phyloP scores from a whole-genome alignment of 352 stramenopile species.

The Globisporangium paddicum region DNA sequence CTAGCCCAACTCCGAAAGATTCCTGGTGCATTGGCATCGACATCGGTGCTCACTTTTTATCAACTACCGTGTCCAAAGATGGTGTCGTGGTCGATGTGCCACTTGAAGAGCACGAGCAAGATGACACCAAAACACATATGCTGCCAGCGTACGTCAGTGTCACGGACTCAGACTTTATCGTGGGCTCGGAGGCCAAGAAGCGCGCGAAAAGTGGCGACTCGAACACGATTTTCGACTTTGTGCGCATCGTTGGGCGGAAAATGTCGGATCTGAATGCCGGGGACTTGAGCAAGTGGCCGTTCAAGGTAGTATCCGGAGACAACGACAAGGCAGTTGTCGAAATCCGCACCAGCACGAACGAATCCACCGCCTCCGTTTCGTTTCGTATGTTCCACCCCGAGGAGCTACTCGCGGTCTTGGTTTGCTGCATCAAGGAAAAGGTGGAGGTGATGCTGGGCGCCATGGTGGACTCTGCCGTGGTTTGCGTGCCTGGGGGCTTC shows the following conservation, averaged over 20 bases:
- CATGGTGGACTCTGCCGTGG: slow-evolving; percentile 13
- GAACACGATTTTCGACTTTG: slow-evolving; percentile 30
- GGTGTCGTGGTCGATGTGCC: not conserved
- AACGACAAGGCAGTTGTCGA: slow-evolving; percentile 32
- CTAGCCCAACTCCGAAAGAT: not conserved
- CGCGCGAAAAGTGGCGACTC: slow-evolving; percentile 11
- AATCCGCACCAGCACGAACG: slow-evolving; percentile 2
- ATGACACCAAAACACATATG: not conserved
- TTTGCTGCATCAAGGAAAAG: slow-evolving; percentile 31
- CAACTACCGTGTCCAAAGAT: not conserved
- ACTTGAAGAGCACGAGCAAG: not conserved
- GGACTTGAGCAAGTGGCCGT: slow-evolving; percentile 28
- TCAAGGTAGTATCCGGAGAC: slow-evolving; percentile 20
- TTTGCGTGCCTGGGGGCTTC: slow-evolving; percentile 31
- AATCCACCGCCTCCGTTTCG: not conserved
- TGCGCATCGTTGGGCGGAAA: slow-evolving; percentile 22
- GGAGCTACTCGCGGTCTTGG: slow-evolving; percentile 36
- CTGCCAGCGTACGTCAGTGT: slow-evolving; percentile 9
- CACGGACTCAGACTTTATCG: not conserved
- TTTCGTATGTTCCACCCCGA: slow-evolving; percentile 23
- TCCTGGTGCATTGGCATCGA: slow-evolving; percentile 9
- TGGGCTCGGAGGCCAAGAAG: not conserved
- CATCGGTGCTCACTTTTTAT: slow-evolving; percentile 6
- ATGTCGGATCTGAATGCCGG: slow-evolving; percentile 6
- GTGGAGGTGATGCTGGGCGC: slow-evolving; percentile 20